phyloP scores from a whole-genome alignment of 306 rosid species.

The Cucumis cinereus region DNA sequence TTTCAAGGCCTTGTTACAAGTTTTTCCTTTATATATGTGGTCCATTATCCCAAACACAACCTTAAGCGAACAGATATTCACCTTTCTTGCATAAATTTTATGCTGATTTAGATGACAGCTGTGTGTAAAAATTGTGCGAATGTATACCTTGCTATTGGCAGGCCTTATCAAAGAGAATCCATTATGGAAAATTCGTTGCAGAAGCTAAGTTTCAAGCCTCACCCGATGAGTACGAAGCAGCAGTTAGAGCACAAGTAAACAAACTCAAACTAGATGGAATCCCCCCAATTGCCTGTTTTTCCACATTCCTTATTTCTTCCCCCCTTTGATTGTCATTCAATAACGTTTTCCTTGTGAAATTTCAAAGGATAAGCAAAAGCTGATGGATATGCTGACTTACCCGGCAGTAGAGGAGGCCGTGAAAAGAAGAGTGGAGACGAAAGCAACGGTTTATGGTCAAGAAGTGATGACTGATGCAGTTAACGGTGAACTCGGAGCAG shows the following conservation, averaged over 20 bases:
- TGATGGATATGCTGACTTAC: conserved; percentile 71
- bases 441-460: conserved; percentile 62
- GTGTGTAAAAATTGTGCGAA: background rate
- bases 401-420: conserved; percentile 65
- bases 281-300: background rate
- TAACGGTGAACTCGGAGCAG: conserved; percentile 25
- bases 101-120: background rate
- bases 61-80: background rate
- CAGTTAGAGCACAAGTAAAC: conserved; percentile 66
- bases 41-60: too few species aligned
- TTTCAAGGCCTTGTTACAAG: too few species aligned
- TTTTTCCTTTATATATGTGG: too few species aligned
- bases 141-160: conserved; percentile 5
- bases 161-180: conserved; percentile 84
- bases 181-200: conserved; percentile 84
- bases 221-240: conserved; percentile 52
- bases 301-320: background rate
- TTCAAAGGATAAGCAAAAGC: conserved; percentile 54
- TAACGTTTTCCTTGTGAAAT: conserved; percentile 1
- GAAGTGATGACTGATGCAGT: conserved; percentile 35
- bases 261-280: background rate
- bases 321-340: background rate
- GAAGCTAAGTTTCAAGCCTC: conserved; percentile 73
- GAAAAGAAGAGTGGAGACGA: conserved; percentile 59
- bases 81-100: background rate